A percentile compares a stretch with the other conserved stretches of the same genome.
Evolutionary conservation across 495 filamentous ascomycete genomes (phyloP).

Genomic region (Clavariopsis aquatica): DNA sequence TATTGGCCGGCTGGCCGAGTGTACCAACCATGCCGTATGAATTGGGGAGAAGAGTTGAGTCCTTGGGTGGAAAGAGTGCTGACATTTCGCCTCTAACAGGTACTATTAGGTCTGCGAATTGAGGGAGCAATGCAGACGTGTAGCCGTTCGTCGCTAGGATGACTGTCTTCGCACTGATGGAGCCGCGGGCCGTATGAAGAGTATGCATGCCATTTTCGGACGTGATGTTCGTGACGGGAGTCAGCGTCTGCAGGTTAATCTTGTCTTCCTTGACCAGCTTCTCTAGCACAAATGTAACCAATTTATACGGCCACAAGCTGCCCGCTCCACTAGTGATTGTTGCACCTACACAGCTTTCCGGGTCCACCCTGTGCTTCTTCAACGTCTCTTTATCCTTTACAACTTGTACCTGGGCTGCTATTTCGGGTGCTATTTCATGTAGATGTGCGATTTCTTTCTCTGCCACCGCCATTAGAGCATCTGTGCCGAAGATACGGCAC

Average conservation of each 20-base stretch:
- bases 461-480: constrained; percentile 51
- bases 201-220: constrained; percentile 48
- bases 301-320: constrained; percentile 77
- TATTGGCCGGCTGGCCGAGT: constrained; percentile 43
- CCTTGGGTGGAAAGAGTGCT: constrained; percentile 60
- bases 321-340: constrained; percentile 50
- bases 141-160: constrained; percentile 80
- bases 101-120: constrained; percentile 68
- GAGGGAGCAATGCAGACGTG: constrained; percentile 69
- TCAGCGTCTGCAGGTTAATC: constrained; percentile 75
- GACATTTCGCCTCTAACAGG: constrained; percentile 76
- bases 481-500: constrained; percentile 57
- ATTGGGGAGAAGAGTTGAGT: constrained; percentile 48
- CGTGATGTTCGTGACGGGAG: constrained; percentile 58
- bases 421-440: constrained; percentile 52
- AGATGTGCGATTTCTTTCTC: constrained; percentile 49
- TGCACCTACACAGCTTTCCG: constrained; percentile 47
- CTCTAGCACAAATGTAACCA: constrained; percentile 67
- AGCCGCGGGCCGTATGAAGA: constrained; percentile 65
- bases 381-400: constrained; percentile 42
- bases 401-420: constrained; percentile 46
- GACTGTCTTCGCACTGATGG: constrained; percentile 58
- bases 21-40: constrained; percentile 64
- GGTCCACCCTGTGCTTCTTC: constrained; percentile 44
- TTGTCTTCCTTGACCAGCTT: constrained; percentile 49